phyloP scores from a whole-genome alignment of 305 asterid genomes.

The Vinca major region DNA sequence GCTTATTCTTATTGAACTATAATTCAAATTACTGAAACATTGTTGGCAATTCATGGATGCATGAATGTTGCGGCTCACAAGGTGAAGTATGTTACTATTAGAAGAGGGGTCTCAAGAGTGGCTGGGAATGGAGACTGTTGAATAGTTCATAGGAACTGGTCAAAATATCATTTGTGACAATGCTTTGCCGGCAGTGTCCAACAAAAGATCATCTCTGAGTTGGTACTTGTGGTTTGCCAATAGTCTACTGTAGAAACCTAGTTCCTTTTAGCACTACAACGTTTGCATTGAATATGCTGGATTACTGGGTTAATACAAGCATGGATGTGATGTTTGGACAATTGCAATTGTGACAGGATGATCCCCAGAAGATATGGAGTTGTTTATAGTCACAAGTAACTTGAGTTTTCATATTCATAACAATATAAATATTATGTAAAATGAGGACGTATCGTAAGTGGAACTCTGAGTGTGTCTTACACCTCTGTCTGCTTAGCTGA shows the following conservation, averaged over 20 bases:
- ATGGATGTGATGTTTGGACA: background rate
- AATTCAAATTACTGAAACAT: background rate
- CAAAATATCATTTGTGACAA: background rate
- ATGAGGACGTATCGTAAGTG: background rate
- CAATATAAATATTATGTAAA: background rate
- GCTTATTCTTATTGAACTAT: background rate
- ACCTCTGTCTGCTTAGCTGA: background rate
- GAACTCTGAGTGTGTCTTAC: background rate
- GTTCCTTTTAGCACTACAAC: too few species aligned
- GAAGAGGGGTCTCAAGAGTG: background rate
- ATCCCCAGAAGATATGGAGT: background rate
- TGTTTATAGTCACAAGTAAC: background rate
- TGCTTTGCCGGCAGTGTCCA: background rate
- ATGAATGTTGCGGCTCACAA: background rate
- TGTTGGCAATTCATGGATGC: background rate
- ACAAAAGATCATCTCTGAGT: background rate
- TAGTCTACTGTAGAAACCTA: too few species aligned
- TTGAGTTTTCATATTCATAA: background rate
- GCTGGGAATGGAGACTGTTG: background rate
- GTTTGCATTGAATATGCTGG: too few species aligned
- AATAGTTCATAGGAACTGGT: background rate
- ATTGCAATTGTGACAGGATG: background rate
- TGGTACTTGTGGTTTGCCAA: too few species aligned
- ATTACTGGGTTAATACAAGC: background rate
- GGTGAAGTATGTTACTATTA: background rate